Evolutionary conservation across 768 basidiomycete species (phyloP), one percentile per base, ranked within the genome.

Genomic region (Phlegmacium glaucopus): DNA sequence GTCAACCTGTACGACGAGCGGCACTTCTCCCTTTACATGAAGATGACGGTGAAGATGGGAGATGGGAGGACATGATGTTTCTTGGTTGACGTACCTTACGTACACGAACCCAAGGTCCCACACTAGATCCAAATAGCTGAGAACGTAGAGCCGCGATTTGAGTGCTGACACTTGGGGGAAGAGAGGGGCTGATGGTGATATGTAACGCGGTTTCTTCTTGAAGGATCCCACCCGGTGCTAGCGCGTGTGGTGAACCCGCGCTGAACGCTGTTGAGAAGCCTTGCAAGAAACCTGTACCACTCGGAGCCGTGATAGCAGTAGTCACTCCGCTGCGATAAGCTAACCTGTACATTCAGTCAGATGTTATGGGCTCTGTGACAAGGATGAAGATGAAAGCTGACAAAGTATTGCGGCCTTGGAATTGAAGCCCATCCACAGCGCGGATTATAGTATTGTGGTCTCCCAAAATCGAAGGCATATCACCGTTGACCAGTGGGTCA

Each of bases 281-380:
- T 0, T 70, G 63, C 28, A 89, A 59, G 54, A 89, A 78, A 7
- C 84, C 78, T 6, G 42, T 15, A 3, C 78, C 72, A 6, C 65
- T 58, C 0, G 90, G 91, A 0, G 82, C 76, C 0, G 77, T 72
- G 11, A 93, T 71, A 1, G 77, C 86, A 1, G 74, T 76, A 2
- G 88, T 89, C 3, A 94, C 85, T 4, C 91, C 90, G 6, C 74
- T 65, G 15, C 80, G 79, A 57, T 90, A 87, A 0, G 90, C 87
- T 32, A 87, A 58, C 27, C 89, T 91, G n/a, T n/a, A n/a, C n/a
- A n/a, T n/a, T n/a, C n/a, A 54, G 13, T 47, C 37, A 44, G 36
- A 16, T 12, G 38, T 3, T 10, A 3, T 46, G n/a, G 12, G 11
- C 17, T 22, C 22, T 18, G 27, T 17, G 26, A 40, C 10, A 30